These are phyloP conservation scores for Euryodendron excelsum DNA, from an alignment of 148 eudicot species.

Conservation along the genomic window DNA sequence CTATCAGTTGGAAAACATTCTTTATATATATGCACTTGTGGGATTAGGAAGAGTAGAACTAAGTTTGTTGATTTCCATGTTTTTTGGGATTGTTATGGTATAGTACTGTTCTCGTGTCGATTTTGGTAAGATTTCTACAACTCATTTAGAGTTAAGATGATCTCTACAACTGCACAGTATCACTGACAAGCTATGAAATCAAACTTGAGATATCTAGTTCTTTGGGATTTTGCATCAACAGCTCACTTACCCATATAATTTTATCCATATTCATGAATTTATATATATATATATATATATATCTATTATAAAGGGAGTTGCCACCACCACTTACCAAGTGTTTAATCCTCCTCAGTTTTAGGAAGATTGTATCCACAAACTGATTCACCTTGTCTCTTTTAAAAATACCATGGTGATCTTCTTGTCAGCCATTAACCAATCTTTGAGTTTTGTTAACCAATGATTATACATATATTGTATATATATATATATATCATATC, in stretches of 20 bases:
- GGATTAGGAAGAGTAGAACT: too few species aligned
- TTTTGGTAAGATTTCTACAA: neutral
- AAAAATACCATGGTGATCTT: neutral
- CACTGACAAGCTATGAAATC: neutral
- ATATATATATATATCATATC: too few species aligned
- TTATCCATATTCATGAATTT: too few species aligned
- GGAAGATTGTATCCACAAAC: neutral
- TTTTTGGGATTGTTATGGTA: too few species aligned
- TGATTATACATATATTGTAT: neutral
- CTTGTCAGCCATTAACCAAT: neutral
- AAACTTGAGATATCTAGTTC: neutral
- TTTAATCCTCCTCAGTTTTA: neutral
- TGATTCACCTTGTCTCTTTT: neutral
- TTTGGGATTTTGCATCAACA: neutral
- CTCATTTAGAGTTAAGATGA: slow-evolving; percentile 12
- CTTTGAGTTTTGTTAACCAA: neutral
- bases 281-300: too few species aligned
- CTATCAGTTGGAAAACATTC: too few species aligned
- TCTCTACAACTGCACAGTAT: neutral
- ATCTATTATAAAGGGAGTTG: too few species aligned
- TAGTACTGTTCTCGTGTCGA: neutral
- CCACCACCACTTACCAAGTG: neutral
- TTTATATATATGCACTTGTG: too few species aligned
- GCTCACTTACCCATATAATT: neutral
- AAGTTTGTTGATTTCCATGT: too few species aligned